phyloP scores from a whole-genome alignment of 768 basidiomycete species.

The Tricholoma flavovirens region DNA sequence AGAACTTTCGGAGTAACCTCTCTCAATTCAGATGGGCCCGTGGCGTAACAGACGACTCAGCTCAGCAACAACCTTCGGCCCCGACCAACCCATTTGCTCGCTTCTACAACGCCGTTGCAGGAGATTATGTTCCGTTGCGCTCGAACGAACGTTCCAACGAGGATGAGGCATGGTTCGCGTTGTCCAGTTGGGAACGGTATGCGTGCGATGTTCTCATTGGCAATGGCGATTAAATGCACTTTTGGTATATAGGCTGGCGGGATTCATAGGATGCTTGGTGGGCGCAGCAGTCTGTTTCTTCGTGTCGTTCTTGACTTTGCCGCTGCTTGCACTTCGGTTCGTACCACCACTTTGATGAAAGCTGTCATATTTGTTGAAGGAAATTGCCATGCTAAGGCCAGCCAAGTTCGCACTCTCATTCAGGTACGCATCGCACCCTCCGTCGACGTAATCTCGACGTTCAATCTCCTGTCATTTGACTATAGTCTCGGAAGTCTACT shows the following conservation, averaged over 20 bases:
- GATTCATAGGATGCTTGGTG: slow-evolving; percentile 83
- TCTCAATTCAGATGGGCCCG: slow-evolving; percentile 86
- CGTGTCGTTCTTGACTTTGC: slow-evolving; percentile 81
- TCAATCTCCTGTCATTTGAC: slow-evolving; percentile 3
- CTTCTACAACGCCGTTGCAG: slow-evolving; percentile 82
- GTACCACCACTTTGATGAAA: neutral
- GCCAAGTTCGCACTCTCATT: slow-evolving; percentile 90
- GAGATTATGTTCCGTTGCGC: slow-evolving; percentile 83
- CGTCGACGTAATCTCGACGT: neutral
- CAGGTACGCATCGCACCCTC: slow-evolving; percentile 38
- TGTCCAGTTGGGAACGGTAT: slow-evolving; percentile 91
- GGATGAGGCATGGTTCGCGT: slow-evolving; percentile 92
- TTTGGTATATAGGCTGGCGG: slow-evolving; percentile 57
- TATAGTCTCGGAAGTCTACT: slow-evolving; percentile 79
- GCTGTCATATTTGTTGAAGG: slow-evolving; percentile 4
- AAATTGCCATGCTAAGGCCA: slow-evolving; percentile 49
- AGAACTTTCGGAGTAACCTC: slow-evolving; percentile 66
- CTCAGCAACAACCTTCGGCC: slow-evolving; percentile 31
- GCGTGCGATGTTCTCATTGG: slow-evolving; percentile 6
- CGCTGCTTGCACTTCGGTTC: slow-evolving; percentile 36
- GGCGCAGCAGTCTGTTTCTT: slow-evolving; percentile 94
- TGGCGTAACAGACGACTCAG: slow-evolving; percentile 66
- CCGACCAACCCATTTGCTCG: slow-evolving; percentile 70
- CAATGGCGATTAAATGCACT: neutral
- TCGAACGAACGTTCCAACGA: slow-evolving; percentile 82